phyloP scores from a whole-genome alignment of 352 stramenopile species.

The Pythium rishiriense region DNA sequence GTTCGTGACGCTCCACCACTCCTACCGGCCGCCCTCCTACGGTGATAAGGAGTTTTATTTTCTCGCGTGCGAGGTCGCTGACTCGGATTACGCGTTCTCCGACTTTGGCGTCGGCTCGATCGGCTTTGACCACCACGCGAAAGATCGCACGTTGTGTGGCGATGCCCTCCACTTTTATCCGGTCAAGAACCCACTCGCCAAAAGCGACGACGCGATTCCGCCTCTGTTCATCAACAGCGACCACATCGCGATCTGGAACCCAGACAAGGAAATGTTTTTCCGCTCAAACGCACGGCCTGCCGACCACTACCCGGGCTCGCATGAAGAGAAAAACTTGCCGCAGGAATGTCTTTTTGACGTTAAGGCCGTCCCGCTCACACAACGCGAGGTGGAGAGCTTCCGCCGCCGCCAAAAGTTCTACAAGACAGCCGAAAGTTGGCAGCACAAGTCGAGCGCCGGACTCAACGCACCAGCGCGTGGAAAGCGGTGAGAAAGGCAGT shows the following conservation, averaged over 20 bases:
- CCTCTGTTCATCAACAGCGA: constrained; percentile 75
- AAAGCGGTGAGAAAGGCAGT: not conserved
- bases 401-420: constrained; percentile 48
- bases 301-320: constrained; percentile 52
- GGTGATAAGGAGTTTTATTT: constrained; percentile 85
- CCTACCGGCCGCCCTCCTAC: constrained; percentile 42
- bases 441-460: not conserved
- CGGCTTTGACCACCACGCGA: constrained; percentile 38
- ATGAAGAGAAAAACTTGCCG: constrained; percentile 35
- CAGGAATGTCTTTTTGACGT: constrained; percentile 66
- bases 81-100: constrained; percentile 70
- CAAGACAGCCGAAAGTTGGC: constrained; percentile 18
- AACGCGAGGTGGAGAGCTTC: constrained; percentile 40
- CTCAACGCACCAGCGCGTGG: not conserved
- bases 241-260: constrained; percentile 38
- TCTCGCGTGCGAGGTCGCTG: constrained; percentile 60
- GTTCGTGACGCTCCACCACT: constrained; percentile 42
- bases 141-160: constrained; percentile 53
- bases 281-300: constrained; percentile 49
- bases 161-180: constrained; percentile 63
- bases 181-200: constrained; percentile 15
- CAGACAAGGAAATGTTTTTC: constrained; percentile 45
- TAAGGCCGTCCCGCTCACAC: constrained; percentile 39
- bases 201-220: constrained; percentile 22
- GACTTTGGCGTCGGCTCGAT: constrained; percentile 60